A percentile compares a stretch with the other conserved stretches of the same genome.
Evolutionary conservation across 352 stramenopile genomes (phyloP).

Genomic region (Phytophthora multivora): DNA sequence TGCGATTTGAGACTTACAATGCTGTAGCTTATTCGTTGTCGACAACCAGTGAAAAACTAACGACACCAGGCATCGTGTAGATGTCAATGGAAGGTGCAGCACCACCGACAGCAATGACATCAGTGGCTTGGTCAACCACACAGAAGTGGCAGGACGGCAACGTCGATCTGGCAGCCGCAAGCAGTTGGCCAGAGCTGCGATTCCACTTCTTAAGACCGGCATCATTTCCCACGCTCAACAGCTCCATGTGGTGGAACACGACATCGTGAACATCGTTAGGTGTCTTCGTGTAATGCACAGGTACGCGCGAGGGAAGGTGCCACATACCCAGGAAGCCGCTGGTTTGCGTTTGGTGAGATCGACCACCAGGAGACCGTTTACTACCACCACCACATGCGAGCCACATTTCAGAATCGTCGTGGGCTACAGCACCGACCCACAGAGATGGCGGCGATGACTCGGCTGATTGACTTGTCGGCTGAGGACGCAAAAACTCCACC

Average conservation of each 20-base stretch:
- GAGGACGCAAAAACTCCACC: constrained; percentile 62
- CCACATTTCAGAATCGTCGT: constrained; percentile 78
- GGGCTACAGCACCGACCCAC: constrained; percentile 68
- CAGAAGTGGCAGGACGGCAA: constrained; percentile 73
- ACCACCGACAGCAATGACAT: constrained; percentile 73
- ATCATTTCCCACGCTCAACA: constrained; percentile 78
- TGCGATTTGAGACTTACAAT: neutral
- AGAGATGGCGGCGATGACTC: constrained; percentile 15
- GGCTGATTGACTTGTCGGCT: constrained; percentile 26
- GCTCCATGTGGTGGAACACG: constrained; percentile 70
- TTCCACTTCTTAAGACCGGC: constrained; percentile 77
- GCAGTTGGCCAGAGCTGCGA: constrained; percentile 61
- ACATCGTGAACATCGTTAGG: constrained; percentile 70
- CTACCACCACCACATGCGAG: constrained; percentile 64
- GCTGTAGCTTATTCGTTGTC: constrained; percentile 26
- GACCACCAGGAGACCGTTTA: constrained; percentile 28
- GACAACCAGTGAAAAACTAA: constrained; percentile 79
- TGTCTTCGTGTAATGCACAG: constrained; percentile 67
- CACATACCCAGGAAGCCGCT: constrained; percentile 76
- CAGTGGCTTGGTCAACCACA: constrained; percentile 59
- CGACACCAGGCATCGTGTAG: constrained; percentile 80
- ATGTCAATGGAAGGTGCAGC: constrained; percentile 67
- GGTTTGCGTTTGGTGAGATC: constrained; percentile 17
- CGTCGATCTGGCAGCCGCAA: constrained; percentile 58
- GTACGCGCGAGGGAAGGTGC: constrained; percentile 76